Conservation (phyloP, 768 basidiomycete species). For the Leccinum arenicola region DNA sequence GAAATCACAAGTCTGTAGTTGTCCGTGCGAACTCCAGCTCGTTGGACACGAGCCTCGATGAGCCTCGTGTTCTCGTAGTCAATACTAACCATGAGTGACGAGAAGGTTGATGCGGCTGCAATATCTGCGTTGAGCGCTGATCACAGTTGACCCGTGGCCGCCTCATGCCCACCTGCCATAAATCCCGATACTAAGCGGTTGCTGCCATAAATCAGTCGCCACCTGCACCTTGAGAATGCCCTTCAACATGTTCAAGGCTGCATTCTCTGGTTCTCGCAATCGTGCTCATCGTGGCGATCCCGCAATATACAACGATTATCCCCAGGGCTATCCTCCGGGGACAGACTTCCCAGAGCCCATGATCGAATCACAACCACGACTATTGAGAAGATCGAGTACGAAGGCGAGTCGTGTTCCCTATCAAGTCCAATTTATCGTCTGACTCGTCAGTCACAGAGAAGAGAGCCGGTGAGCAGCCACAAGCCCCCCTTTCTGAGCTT, state of each 20-base stretch:
- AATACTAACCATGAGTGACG: not conserved
- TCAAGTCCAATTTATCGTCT: constrained; percentile 2
- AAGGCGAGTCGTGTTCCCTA: constrained; percentile 20
- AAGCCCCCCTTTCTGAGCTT: constrained; percentile 1
- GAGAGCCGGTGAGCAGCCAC: constrained; percentile 28
- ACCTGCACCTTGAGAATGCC: constrained; percentile 29
- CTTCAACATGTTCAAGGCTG: constrained; percentile 36
- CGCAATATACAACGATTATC: constrained; percentile 24
- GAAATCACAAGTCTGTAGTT: not conserved
- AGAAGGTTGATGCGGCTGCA: not conserved
- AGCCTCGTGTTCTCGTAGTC: constrained; percentile 7
- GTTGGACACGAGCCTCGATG: not conserved
- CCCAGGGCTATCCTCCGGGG: constrained; percentile 28
- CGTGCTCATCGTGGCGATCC: constrained; percentile 27
- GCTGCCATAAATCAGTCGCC: constrained; percentile 15
- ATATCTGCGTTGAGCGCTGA: not conserved
- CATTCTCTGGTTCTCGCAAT: constrained; percentile 33
- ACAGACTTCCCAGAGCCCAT: constrained; percentile 23
- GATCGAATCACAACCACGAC: constrained; percentile 20
- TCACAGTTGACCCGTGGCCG: constrained; percentile 25
- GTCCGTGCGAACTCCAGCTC: not conserved
- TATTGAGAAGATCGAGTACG: constrained; percentile 27
- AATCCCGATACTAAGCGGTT: constrained; percentile 19
- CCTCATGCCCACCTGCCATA: constrained; percentile 31
- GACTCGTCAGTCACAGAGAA: constrained; percentile 25